Base-by-base conservation (phyloP, 2,329 filamentous ascomycete species). In the Chalara sp. region DNA sequence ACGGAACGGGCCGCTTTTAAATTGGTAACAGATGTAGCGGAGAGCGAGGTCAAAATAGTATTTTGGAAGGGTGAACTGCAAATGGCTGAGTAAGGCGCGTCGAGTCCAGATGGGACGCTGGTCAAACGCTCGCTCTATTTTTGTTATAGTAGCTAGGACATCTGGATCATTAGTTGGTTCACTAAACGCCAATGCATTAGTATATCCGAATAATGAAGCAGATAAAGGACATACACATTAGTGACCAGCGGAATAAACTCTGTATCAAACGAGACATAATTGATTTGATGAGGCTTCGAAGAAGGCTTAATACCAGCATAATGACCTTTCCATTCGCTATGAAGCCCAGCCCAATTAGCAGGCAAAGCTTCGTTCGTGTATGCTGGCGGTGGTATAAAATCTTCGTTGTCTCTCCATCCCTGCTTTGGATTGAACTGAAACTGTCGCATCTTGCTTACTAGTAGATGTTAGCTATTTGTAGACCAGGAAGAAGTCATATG, bases 1-100 rank as follows among this genome's bases (percentile, higher is more conserved):
- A 56, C 89, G 81, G 86, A 89, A 99, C 0, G 93, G 91, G 0
- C 93, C 93, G 28, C 87, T 89, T 53, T 87, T 86, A 75, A 97
- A 96, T 68, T 91, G 89, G 70, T 96, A 99, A 6, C 87, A 90
- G 5, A 89, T 83, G 61, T 93, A 92, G 56, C 89, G 86, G 48
- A 91, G 79, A 44, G 87, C 87, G 63, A 86, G 79, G 61, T 89
- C 86, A 53, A 96, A 68, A 41, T 78, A 69, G 52, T 78, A 80
- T 53, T 75, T 73, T 42, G 72, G 73, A 30, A 73, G 71, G 45
- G 70, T 71, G 46, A 70, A 70, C 2, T 69, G 71, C 32, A 96
- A 74, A 48, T 79, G 76, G 67, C 96, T 96, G 60, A 86, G 76
- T 11, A 96, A 75, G 2, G 86, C 86, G 21, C 92, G 83, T 0